These are phyloP conservation scores for Kazachstania viticola DNA, from an alignment of 805 yeast genomes.

Conservation along the genomic window DNA sequence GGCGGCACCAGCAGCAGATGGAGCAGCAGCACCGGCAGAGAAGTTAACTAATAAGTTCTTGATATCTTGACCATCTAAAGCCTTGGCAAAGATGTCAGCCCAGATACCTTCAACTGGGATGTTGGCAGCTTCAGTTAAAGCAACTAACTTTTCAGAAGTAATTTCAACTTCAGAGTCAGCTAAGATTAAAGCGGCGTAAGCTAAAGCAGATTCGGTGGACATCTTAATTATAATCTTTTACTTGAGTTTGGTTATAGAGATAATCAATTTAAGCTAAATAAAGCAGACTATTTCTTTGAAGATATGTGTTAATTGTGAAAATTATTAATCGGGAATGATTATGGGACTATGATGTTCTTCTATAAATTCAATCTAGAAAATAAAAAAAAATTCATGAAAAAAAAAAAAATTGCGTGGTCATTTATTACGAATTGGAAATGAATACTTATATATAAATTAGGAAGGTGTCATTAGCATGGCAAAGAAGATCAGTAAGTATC, in stretches of 20 bases:
- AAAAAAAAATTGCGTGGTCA: conserved; percentile 5
- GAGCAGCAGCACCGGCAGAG: conserved; percentile 38
- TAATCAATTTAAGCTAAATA: conserved; percentile 20
- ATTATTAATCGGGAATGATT: no score
- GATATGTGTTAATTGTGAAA: conserved; percentile 2
- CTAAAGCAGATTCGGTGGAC: conserved; percentile 79
- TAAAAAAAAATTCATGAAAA: conserved; percentile 1
- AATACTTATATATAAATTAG: no score
- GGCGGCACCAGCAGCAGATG: conserved; percentile 31
- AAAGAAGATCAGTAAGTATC: background rate
- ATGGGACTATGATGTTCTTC: no score
- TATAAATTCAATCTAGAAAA: background rate
- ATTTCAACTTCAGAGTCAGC: conserved; percentile 95
- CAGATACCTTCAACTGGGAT: conserved; percentile 54
- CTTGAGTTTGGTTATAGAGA: conserved; percentile 14
- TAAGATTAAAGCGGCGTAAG: conserved; percentile 96
- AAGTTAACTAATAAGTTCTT: conserved; percentile 53
- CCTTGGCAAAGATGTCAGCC: conserved; percentile 76
- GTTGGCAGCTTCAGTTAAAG: conserved; percentile 67
- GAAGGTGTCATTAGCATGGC: no score
- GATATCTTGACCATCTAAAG: conserved; percentile 69
- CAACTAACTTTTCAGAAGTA: conserved; percentile 67
- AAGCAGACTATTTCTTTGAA: conserved; percentile 27
- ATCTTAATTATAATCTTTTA: conserved; percentile 5
- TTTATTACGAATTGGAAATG: conserved; percentile 3